Evolutionary conservation across 2,329 filamentous ascomycete species (phyloP), one percentile per base, ranked within the genome.

Genomic region (Ophiostoma fasciatum): DNA sequence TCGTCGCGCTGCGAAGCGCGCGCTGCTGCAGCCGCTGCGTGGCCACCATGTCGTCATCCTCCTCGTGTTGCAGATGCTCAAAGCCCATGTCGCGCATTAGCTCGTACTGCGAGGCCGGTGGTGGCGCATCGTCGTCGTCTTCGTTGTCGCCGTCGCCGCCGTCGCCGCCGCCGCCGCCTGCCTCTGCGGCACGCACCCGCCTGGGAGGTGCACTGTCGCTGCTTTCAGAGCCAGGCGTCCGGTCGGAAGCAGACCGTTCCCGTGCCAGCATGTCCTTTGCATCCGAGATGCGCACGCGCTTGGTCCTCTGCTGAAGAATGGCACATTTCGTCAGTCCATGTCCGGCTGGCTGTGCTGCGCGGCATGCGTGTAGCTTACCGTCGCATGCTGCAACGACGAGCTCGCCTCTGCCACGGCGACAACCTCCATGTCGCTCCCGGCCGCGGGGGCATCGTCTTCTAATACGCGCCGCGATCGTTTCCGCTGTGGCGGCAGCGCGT

Each of bases 11-110:
- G 4, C 32, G 40, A 14, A 36, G 26, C 12, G 36, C 30, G 12
- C 62, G 64, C 43, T 60, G 65, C 37, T 64, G 63, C 18, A 82
- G 61, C 20, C 69, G 67, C 50, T 82, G 75, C 9, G 75, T 81
- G 20, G 77, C 76, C 33, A 66, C 63, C 35, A 70, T 55, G 48
- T 82, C 76, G 46, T 78, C 74, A 44, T 61, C 55, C 11, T 72
- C 69, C 25, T 64, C 59, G 38, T 77, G 54, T 20, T 63, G 55
- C 5, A 78, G 54, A 48, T 78, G 72, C 33, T 58, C 60, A 42
- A 73, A 78, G 33, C 66, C 66, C 30, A 60, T 61, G 51, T 78
- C 74, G 39, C 74, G 64, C 55, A 71, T 61, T 9, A 66, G 50
- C 44, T 78, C 74, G 49, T 78, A 78, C 42, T 78, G 73, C 0